Conservation (phyloP, 2,329 filamentous ascomycete species). For the Fusarium domesticum region DNA sequence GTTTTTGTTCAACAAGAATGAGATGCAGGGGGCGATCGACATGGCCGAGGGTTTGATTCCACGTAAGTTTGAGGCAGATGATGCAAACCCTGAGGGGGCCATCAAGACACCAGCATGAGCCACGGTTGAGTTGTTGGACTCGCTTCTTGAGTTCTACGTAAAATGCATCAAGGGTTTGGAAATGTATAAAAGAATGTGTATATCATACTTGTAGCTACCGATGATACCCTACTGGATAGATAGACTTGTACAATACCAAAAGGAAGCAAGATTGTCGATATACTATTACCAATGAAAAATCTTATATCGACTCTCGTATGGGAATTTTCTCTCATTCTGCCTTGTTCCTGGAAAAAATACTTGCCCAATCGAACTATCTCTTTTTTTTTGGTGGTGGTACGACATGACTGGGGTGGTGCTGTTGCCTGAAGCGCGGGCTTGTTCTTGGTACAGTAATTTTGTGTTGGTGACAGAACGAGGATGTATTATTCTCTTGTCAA, state of each 20-base stretch:
- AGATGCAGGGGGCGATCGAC: conserved; percentile 80
- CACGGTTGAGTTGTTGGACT: background rate
- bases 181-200: conserved; percentile 11
- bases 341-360: background rate
- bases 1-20: conserved; percentile 91
- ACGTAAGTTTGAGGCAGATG: conserved; percentile 51
- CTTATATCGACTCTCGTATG: too few relatives aligned
- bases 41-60: conserved; percentile 70
- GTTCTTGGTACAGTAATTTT: too few relatives aligned
- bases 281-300: too few relatives aligned
- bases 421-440: too few relatives aligned
- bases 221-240: conserved; percentile 18
- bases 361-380: too few relatives aligned
- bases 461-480: too few relatives aligned
- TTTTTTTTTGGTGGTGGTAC: too few relatives aligned
- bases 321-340: too few relatives aligned
- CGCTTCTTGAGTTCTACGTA: background rate
- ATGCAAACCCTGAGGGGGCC: conserved; percentile 35
- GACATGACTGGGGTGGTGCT: too few relatives aligned
- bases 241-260: background rate
- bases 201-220: conserved; percentile 13
- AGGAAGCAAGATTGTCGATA: background rate
- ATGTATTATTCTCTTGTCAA: too few relatives aligned
- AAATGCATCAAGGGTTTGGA: background rate
- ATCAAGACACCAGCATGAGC: conserved; percentile 41